Base-by-base conservation (phyloP, 352 stramenopile genomes). In the Lagenidium giganteum region DNA sequence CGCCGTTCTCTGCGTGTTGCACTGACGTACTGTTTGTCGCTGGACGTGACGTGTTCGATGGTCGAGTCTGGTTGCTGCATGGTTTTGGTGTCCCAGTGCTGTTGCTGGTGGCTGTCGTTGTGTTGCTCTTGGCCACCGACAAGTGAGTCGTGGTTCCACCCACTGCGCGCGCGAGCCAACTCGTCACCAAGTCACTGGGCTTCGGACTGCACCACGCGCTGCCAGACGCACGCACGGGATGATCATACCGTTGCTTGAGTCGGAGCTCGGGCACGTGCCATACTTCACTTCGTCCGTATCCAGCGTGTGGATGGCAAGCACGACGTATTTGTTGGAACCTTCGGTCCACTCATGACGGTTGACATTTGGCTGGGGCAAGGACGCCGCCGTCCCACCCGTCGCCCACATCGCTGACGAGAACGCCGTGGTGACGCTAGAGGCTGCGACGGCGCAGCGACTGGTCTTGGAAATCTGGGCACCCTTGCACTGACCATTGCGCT, bases 141-240 rank as follows among this genome's bases (percentile, higher is more conserved):
- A n/a, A n/a, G n/a, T n/a, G n/a, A n/a, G n/a, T n/a, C n/a, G n/a
- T n/a, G n/a, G n/a, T n/a, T n/a, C n/a, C n/a, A n/a, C n/a, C n/a
- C n/a, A n/a, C n/a, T n/a, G n/a, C n/a, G n/a, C n/a, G n/a, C n/a
- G n/a, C n/a, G n/a, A n/a, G n/a, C n/a, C n/a, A n/a, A n/a, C n/a
- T n/a, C n/a, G n/a, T n/a, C n/a, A n/a, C n/a, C n/a, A n/a, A n/a
- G n/a, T n/a, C n/a, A n/a, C n/a, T n/a, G n/a, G n/a, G n/a, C n/a
- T n/a, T n/a, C n/a, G n/a, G n/a, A n/a, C n/a, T n/a, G n/a, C n/a
- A n/a, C n/a, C n/a, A n/a, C n/a, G n/a, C n/a, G n/a, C n/a, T n/a
- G n/a, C n/a, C n/a, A n/a, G n/a, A n/a, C n/a, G 17, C 5, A 54
- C 37, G n/a, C 65, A 77, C 0, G 65, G 65, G 13, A 77, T 54